These are phyloP conservation scores for Alternaria sp. DNA, from an alignment of 2,329 filamentous ascomycete genomes.

Conservation along the genomic window DNA sequence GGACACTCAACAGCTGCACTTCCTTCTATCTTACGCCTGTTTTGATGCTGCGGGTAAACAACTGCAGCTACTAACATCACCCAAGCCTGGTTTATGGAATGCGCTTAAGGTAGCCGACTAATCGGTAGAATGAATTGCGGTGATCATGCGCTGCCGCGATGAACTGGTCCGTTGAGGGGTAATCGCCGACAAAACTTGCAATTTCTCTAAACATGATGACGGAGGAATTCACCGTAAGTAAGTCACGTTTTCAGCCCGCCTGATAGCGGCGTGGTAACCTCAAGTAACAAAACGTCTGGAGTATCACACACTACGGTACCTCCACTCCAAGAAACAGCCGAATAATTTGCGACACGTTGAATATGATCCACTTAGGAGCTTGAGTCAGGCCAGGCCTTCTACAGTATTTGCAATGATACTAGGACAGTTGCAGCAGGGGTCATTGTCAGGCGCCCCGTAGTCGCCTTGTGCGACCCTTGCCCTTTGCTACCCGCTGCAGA, in stretches of 20 bases:
- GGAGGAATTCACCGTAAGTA: constrained; percentile 11
- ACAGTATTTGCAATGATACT: background rate
- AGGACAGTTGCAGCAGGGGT: background rate
- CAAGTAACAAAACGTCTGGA: background rate
- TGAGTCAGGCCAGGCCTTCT: background rate
- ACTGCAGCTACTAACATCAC: background rate
- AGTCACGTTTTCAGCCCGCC: constrained; percentile 6
- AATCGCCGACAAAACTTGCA: no score
- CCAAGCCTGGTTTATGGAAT: background rate
- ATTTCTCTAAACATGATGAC: background rate
- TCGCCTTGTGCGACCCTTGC: background rate
- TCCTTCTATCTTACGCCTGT: background rate
- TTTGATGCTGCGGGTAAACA: background rate
- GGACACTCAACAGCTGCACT: background rate
- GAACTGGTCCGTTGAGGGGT: no score
- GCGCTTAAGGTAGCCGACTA: background rate
- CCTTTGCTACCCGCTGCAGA: background rate
- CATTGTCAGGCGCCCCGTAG: background rate
- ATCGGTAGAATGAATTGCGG: no score
- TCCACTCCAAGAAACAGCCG: background rate
- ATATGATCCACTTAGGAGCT: background rate
- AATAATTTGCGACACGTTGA: background rate
- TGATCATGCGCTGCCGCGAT: no score
- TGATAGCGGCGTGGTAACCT: background rate
- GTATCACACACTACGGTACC: background rate